A percentile compares a stretch with the other conserved stretches of the same genome.
Conservation (phyloP, 768 basidiomycete species). For the Pilatotrama ljubarskyi region DNA sequence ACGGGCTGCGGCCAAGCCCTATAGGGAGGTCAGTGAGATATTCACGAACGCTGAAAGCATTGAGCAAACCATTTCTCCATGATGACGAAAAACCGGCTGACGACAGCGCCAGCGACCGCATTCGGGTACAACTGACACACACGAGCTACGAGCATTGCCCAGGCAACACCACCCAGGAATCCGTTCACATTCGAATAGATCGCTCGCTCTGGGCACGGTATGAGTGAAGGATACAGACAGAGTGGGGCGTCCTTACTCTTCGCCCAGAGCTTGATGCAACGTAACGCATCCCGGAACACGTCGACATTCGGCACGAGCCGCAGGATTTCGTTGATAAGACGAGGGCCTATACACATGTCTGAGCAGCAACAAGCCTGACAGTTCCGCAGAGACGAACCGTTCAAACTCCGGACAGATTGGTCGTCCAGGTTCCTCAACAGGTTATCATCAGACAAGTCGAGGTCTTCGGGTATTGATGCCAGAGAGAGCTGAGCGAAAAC, state of each 20-base stretch:
- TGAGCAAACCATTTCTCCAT: conserved; percentile 90
- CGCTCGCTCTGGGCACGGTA: conserved; percentile 65
- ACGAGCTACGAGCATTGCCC: conserved; percentile 97
- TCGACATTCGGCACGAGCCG: conserved; percentile 94
- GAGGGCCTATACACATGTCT: conserved; percentile 67
- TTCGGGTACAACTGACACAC: conserved; percentile 98
- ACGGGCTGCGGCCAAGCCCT: conserved; percentile 99
- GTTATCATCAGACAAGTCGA: conserved; percentile 89
- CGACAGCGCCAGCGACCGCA: conserved; percentile 90
- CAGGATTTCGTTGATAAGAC: conserved; percentile 94
- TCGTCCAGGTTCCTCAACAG: conserved; percentile 92
- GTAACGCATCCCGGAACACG: conserved; percentile 90
- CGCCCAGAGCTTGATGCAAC: conserved; percentile 98
- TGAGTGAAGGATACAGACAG: background rate
- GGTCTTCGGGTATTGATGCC: conserved; percentile 89
- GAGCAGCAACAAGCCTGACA: background rate
- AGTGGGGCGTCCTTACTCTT: conserved; percentile 59
- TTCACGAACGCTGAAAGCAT: background rate
- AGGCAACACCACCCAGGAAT: conserved; percentile 96
- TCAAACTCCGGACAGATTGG: conserved; percentile 89
- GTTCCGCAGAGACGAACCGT: conserved; percentile 48
- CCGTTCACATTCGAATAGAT: conserved; percentile 99
- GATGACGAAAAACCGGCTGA: conserved; percentile 97
- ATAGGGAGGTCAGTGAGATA: background rate
- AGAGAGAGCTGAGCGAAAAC: conserved; percentile 86